Conservation (phyloP, 306 rosid genomes). For the Prinsepia uniflora region DNA sequence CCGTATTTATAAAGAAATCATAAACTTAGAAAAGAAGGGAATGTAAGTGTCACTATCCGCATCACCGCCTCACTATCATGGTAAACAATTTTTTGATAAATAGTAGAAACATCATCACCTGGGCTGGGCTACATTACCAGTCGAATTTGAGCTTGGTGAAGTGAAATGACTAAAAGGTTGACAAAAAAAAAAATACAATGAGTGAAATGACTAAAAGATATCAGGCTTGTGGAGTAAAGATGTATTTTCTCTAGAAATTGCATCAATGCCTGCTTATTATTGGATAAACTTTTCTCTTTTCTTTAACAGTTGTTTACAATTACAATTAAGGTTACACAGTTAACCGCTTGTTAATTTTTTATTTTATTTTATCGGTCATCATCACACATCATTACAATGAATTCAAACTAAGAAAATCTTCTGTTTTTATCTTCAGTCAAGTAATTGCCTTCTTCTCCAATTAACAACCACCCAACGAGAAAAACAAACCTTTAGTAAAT, state of each 20-base stretch:
- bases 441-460: no score
- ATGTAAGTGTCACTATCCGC: background rate
- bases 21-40: background rate
- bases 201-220: background rate
- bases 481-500: no score
- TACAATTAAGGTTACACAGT: background rate
- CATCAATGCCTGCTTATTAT: constrained; percentile 7
- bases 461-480: no score
- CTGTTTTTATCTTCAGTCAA: no score
- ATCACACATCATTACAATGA: no score
- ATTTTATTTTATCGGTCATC: no score
- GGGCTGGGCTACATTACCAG: background rate
- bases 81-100: no score
- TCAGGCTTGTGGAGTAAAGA: constrained; percentile 1
- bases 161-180: constrained; percentile 11
- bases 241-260: constrained; percentile 7
- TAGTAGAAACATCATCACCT: no score
- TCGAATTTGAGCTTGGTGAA: background rate
- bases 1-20: constrained; percentile 30
- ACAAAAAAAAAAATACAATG: no score
- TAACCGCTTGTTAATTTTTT: no score
- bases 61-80: background rate
- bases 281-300: background rate
- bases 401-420: no score
- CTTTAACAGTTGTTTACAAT: background rate